Evolutionary conservation across 495 filamentous ascomycete species (phyloP), one percentile per base, ranked within the genome.

Genomic region (Eremomyces bilateralis): DNA sequence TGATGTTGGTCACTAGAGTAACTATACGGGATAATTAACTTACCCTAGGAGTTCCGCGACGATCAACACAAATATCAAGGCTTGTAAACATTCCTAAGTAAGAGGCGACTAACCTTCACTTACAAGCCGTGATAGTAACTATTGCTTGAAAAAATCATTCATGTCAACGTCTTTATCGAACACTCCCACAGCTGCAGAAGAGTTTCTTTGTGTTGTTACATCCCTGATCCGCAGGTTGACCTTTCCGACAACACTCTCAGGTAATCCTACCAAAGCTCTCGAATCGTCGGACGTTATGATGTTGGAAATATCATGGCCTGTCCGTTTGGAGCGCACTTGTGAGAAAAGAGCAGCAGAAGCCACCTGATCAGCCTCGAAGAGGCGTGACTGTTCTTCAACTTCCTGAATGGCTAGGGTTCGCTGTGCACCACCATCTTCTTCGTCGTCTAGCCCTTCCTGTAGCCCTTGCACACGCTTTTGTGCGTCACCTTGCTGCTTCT

Each of bases 161-260:
- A n/a, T n/a, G n/a, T n/a, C n/a, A n/a, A n/a, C n/a, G n/a, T n/a
- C n/a, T n/a, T n/a, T n/a, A n/a, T 28, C 24, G 13, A 28, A 28
- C 13, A 8, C 13, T 13, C 24, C 24, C 24, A 28, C 24, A 28
- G 13, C 24, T 13, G 24, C 24, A 28, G 13, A 8, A 13, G 24
- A 28, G 8, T 28, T 8, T 8, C 13, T 28, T 13, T 8, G 8
- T 13, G 24, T 28, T 8, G 8, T 8, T 28, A 28, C 24, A 8
- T 13, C 24, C 13, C 13, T 10, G 15, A 33, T 33, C 10, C 30
- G 30, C 30, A 10, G 10, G 15, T 16, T 8, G 15, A 16, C 15
- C 8, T 8, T 33, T 33, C 30, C 30, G 16, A 33, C 16, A 33
- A 33, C 11, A 33, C 30, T 33, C 30, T 8, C 30, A 10, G 30